Base-by-base conservation (phyloP, 805 yeast species). In the Sugiyamaella lignohabitans region DNA sequence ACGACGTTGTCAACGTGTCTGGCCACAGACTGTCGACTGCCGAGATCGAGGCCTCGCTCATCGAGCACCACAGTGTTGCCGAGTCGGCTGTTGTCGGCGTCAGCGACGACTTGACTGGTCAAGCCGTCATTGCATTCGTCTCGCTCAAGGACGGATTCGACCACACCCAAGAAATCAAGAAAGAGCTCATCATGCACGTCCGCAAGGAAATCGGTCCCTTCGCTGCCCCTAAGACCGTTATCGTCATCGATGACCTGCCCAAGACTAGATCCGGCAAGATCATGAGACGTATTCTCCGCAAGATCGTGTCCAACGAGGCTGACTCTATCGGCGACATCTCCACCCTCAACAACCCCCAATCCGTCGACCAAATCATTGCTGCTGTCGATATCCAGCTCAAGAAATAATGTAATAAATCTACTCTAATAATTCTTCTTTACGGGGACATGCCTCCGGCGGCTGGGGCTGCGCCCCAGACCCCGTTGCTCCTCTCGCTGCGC, bases 21-120 rank as follows among this genome's bases (percentile, higher is more conserved):
- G 98, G 98, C 56, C 98, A 93, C 71, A 82, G 98, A 68, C 76
- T 93, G 57, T 87, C 97, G n/a, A 91, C 98, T 40, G 94, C 98
- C 20, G 98, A 93, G 71, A 93, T 93, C 58, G 98, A 93, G 71
- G 84, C 96, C 38, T 93, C 95, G 32, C 73, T 89, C 59, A 75
- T 80, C 54, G 88, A 83, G 62, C 87, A 87, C 69, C 73, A 73
- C 32, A 72, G 76, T 55, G 96, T 93, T 45, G 84, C 87, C 40
- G 98, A 93, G 71, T 74, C 91, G 58, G 98, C 98, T n/a, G 98
- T 91, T 43, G 95, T 91, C 48, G 98, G 98, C 52, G 80, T 87
- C 57, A 78, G 82, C 52, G 98, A 93, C 66, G 98, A 93, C 60
- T 75, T 93, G 62, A 93, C 98, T 34, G 98, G 98, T 57, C 97